Evolutionary conservation across 2,329 filamentous ascomycete species (phyloP).

Genomic region (Metarhizium humberi): DNA sequence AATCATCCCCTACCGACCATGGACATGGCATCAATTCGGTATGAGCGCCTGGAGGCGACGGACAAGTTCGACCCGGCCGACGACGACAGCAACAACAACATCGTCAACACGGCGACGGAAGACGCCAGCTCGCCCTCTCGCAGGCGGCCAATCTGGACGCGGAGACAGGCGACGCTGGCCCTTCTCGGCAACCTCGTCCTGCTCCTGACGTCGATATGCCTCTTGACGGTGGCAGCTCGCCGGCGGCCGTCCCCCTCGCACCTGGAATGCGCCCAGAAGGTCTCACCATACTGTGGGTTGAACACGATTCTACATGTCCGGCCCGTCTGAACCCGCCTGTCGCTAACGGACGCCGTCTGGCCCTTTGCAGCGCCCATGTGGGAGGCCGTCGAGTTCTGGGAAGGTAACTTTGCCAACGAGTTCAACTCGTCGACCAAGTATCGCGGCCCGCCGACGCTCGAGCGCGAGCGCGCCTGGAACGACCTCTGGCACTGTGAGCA

Average conservation of each 20-base stretch:
- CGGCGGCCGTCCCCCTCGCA: not conserved
- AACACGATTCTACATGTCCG: not conserved
- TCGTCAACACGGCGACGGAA: not conserved
- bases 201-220: not conserved
- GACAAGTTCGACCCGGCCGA: not conserved
- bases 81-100: not conserved
- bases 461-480: not conserved
- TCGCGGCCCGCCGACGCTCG: not conserved
- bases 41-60: not conserved
- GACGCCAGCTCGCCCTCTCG: not conserved
- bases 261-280: not conserved
- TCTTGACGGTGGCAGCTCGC: not conserved
- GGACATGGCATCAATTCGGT: not conserved
- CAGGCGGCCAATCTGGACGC: not conserved
- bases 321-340: not conserved
- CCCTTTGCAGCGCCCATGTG: not conserved
- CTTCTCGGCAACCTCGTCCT: not conserved
- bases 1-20: no score
- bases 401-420: not conserved
- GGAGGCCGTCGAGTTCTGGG: not conserved
- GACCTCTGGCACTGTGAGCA: not conserved
- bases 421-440: not conserved
- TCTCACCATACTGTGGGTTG: not conserved
- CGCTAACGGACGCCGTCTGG: not conserved
- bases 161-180: not conserved